phyloP scores from a whole-genome alignment of 208 protist genomes.

The Leishmania braziliensis region DNA sequence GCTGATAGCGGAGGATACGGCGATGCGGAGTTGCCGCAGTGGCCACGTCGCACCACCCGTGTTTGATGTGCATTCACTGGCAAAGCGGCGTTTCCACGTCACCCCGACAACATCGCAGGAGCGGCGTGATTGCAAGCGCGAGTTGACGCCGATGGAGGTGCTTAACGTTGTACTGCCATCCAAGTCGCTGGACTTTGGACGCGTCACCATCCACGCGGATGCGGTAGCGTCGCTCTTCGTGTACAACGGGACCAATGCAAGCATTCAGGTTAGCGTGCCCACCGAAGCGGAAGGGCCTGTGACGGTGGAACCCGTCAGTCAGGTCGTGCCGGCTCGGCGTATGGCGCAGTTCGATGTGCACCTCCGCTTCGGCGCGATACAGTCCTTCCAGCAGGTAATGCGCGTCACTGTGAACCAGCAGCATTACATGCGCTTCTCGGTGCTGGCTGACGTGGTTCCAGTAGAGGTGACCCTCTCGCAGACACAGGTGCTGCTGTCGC shows the following conservation, averaged over 20 bases:
- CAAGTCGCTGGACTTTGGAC: constrained; percentile 89
- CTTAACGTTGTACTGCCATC: constrained; percentile 75
- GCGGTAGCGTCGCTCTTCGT: constrained; percentile 87
- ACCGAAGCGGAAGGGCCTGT: constrained; percentile 70
- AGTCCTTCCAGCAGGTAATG: constrained; percentile 86
- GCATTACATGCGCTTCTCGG: constrained; percentile 87
- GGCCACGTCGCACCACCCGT: constrained; percentile 54
- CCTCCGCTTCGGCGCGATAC: constrained; percentile 63
- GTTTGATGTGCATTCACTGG: constrained; percentile 82
- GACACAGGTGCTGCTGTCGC: constrained; percentile 81
- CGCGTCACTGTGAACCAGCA: constrained; percentile 88
- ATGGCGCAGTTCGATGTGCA: constrained; percentile 93
- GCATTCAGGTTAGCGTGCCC: constrained; percentile 80
- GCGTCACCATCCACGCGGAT: constrained; percentile 84
- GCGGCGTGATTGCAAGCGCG: constrained; percentile 89
- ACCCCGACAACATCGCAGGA: constrained; percentile 80
- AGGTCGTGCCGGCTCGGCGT: constrained; percentile 90
- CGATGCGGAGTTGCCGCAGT: constrained; percentile 17
- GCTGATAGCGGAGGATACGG: constrained; percentile 30
- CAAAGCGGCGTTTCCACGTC: constrained; percentile 83
- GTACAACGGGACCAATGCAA: constrained; percentile 85
- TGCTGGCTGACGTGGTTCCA: constrained; percentile 90
- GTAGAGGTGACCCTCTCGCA: constrained; percentile 89
- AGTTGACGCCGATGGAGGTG: constrained; percentile 89
- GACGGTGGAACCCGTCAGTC: constrained; percentile 61